Evolutionary conservation across 768 basidiomycete species (phyloP), one percentile per base, ranked within the genome.

Genomic region (Filobasidium wieringae): DNA sequence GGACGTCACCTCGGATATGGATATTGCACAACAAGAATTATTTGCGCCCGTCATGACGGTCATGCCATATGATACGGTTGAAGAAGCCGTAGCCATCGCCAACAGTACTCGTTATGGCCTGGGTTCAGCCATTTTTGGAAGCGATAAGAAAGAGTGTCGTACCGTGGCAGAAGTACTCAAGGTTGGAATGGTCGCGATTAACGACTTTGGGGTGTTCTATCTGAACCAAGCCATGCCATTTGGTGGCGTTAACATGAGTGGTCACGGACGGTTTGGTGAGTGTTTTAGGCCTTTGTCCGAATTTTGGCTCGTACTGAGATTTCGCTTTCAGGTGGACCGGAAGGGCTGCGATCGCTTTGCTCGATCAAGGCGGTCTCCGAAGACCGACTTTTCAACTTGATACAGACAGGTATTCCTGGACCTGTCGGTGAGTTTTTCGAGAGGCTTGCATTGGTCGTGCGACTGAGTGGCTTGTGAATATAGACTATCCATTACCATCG

Each of bases 101-200:
- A 99, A 97, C 69, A 80, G 80, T 19, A 92, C 90, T 0, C 79
- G 80, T 22, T 97, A 87, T 70, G 92, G 87, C 12, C 82, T 99
- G 29, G 93, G 92, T 19, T 90, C 92, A 1, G 88, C 87, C 55
- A 88, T 99, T 19, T 99, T 92, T 69, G 95, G 95, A 8, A 85
- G 85, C 9, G 82, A 87, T 68, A 85, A 86, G 70, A 79, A 80
- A 37, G 76, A 85, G 40, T 90, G 88, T 67, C 64, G 88, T 53
- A 77, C 84, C 49, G 85, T 97, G 22, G 91, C 91, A 29, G 82
- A 83, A 64, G 76, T 78, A 49, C 76, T 99, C 51, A 83, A 93
- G 53, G 92, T 89, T 66, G 93, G 93, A 45, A 97, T 99, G 95
- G 93, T 97, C 2, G 84, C 91, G 19, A 79, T 95, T 61, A 97